Evolutionary conservation across 352 stramenopile genomes (phyloP).

Genomic region (Elongisporangium anandrum): DNA sequence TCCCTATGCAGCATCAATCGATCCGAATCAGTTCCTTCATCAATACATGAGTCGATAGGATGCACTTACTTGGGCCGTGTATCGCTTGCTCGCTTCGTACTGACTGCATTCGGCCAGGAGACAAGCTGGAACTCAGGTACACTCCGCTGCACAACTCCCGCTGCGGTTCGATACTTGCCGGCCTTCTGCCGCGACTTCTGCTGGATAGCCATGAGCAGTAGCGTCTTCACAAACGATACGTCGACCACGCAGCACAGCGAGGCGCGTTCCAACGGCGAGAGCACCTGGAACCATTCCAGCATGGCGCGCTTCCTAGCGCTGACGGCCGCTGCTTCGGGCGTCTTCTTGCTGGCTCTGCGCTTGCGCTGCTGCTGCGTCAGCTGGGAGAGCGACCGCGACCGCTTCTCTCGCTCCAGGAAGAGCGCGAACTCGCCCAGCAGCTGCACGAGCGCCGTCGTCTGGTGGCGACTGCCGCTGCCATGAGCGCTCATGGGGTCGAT

Average conservation of each 20-base stretch:
- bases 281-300: slow-evolving; percentile 42
- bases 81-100: neutral
- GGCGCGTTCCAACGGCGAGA: slow-evolving; percentile 38
- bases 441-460: slow-evolving; percentile 23
- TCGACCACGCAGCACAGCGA: slow-evolving; percentile 67
- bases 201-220: slow-evolving; percentile 63
- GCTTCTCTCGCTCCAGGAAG: slow-evolving; percentile 23
- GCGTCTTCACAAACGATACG: slow-evolving; percentile 69
- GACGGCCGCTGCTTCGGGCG: neutral
- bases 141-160: slow-evolving; percentile 11
- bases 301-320: slow-evolving; percentile 27
- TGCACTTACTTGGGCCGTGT: neutral
- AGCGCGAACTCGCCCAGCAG: slow-evolving; percentile 60
- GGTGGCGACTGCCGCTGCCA: neutral
- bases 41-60: neutral
- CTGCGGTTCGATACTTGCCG: neutral
- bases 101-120: neutral
- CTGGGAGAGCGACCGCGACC: slow-evolving; percentile 9
- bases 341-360: slow-evolving; percentile 1
- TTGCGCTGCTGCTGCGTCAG: slow-evolving; percentile 3
- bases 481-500: neutral
- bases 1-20: slow-evolving; percentile 22
- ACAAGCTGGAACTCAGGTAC: slow-evolving; percentile 51
- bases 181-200: slow-evolving; percentile 3
- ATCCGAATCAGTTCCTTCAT: too few relatives aligned